Evolutionary conservation across 176 grass and related monocot species (phyloP).

Genomic region (Bonia amplexicaulis): DNA sequence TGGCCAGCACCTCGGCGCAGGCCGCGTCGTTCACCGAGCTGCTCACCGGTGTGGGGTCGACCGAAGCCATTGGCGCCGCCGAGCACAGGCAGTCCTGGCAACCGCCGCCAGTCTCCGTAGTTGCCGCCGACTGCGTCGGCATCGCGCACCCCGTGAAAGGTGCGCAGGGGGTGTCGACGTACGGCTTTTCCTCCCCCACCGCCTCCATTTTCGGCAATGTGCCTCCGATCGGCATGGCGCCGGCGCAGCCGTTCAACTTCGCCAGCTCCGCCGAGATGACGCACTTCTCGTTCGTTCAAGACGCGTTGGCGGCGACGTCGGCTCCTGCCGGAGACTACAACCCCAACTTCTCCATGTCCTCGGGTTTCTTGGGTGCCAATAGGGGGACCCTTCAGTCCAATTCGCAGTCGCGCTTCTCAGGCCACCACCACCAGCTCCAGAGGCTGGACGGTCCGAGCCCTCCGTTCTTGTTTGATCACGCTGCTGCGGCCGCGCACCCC

Average conservation of each 20-base stretch:
- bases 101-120: background rate
- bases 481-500: constrained; percentile 19
- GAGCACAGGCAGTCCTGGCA: constrained; percentile 26
- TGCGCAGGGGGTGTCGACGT: constrained; percentile 7
- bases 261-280: constrained; percentile 46
- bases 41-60: constrained; percentile 44
- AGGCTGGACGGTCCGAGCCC: constrained; percentile 52
- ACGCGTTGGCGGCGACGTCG: constrained; percentile 13
- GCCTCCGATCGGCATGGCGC: constrained; percentile 31
- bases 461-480: constrained; percentile 45
- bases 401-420: constrained; percentile 53
- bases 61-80: constrained; percentile 18
- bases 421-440: constrained; percentile 49
- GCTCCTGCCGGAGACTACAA: constrained; percentile 56
- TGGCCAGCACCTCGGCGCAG: constrained; percentile 29
- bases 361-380: constrained; percentile 63
- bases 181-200: constrained; percentile 4
- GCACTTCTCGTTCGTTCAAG: constrained; percentile 57
- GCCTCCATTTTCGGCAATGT: constrained; percentile 36
- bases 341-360: constrained; percentile 76
- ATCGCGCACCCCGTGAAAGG: background rate
- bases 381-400: constrained; percentile 99
- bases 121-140: constrained; percentile 27
- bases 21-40: constrained; percentile 73
- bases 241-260: constrained; percentile 38